Base-by-base conservation (phyloP, 2,329 filamentous ascomycete species). In the Xylaria sp. region DNA sequence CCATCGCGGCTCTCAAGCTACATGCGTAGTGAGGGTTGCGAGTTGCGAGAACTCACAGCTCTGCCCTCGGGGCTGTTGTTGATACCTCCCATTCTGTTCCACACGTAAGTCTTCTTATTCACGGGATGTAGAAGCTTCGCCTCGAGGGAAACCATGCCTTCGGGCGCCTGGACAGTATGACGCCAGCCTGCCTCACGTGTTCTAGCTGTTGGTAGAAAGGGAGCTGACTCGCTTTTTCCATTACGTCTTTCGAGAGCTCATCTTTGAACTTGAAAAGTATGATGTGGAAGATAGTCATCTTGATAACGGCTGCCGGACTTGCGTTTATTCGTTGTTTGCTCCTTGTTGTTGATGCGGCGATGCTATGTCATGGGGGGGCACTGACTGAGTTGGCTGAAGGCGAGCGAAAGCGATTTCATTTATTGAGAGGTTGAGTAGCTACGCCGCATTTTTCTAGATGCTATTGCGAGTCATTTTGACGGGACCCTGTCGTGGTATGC, bases 201-300 rank as follows among this genome's bases (percentile, higher is more conserved):
- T 9, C 9, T 24, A 14, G 2, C 9, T 6, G 1, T 2, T 7
- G 11, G 4, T 0, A 34, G 12, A 30, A 47, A 3, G 34, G 24
- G 24, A 48, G 19, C 30, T 14, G 5, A 30, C 61, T 57, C 36
- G 45, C 61, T 30, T 58, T 58, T 39, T 64, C 12, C 19, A 64
- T 34, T 58, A 53, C 24, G 2, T 64, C 54, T 32, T 58, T 58
- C 21, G 53, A 57, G 34, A 64, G 45, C 3, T 64, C 61, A 45
- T 64, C 61, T 19, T 64, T 64, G 54, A 64, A 64, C 24, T 64
- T 64, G 54, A 64, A 64, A 8, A 64, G 54, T 21, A 64, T 54
- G 21, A 64, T 64, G 21, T 64, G 61, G 24, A 64, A 64, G 54
- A 64, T 64, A 1, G 53, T 57, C 61, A 64, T 64, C 4, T 53